Evolutionary conservation across 2,329 filamentous ascomycete species (phyloP), one percentile per base, ranked within the genome.

Genomic region (Akanthomyces lecanii): DNA sequence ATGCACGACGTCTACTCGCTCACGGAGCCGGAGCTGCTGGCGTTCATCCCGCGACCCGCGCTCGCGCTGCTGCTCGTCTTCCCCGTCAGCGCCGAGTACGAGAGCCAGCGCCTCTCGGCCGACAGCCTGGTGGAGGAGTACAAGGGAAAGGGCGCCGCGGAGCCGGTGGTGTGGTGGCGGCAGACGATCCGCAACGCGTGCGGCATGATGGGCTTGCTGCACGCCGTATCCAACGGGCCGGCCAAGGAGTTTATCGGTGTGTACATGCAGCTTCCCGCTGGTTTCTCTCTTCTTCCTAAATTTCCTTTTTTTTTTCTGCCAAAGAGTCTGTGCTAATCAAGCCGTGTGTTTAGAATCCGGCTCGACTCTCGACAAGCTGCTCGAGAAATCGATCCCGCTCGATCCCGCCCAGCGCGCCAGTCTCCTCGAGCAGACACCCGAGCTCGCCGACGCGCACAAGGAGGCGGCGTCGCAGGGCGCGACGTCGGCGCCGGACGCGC

Each of bases 121-220:
- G 93, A 97, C 77, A 78, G 79, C 57, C 73, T 82, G 25, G 78
- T 79, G 48, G 67, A 78, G 2, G 84, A 87, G 45, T 97, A 97
- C 78, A 73, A 74, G 0, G 89, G 89, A 50, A 81, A 80, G 21
- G 92, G 92, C 1, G 77, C 82, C 0, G 72, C 71, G 0, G 91
- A 97, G 72, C 88, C 91, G 5, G 91, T 97, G 0, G 71, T 96
- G 8, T 99, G 94, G 95, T 98, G 93, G 82, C 90, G 86, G 69
- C 94, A 98, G 79, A 98, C 93, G 0, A 97, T 98, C 70, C 85
- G 90, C 65, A 96, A 98, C 73, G 92, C 94, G 0, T 98, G 94
- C 74, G 94, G 94, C 0, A 78, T 97, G 51, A 97, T 97, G 79
- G 95, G 90, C 0, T 77, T 98, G 33, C 74, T 98, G 52, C 95